Evolutionary conservation across 805 yeast genomes (phyloP), one percentile per base, ranked within the genome.

Genomic region (Nakazawaea wyomingensis): DNA sequence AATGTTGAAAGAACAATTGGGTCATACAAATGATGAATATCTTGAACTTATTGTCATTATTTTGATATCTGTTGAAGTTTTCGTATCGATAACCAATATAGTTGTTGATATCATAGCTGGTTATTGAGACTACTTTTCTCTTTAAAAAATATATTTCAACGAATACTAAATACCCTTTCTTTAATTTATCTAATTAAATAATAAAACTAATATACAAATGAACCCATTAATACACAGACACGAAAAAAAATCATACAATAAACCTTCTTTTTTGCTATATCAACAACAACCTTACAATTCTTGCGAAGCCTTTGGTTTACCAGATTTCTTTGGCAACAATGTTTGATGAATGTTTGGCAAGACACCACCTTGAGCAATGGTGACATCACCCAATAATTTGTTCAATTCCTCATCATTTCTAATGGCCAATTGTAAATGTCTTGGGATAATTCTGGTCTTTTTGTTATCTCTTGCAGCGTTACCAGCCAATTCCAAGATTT

Each of bases 291-390:
- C 58, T 69, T 72, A 74, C 62, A 74, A 72, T 66, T 74, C 79
- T 67, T 74, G 79, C 55, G 79, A 74, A 64, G 74, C 78, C 65
- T 74, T 74, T 48, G 66, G 64, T 61, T 71, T 70, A 50, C 72
- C 74, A 48, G 75, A 64, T 64, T 74, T 74, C 69, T 73, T 67
- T 64, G 80, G 82, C 59, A 90, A 81, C 69, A 90, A 82, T 76
- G 83, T 82, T 72, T 82, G 88, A 75, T 87, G 96, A 66, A 89
- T 86, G 82, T 88, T 87, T 76, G 97, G 97, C 71, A 90, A 80
- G 60, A 91, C 97, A 86, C 97, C 97, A 83, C 97, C 97, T 73
- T 89, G 95, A 56, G 97, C 96, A 61, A 90, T 91, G 53, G 96
- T 90, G 54, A 91, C 99, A 68, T 88, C 88, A 59, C 79, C 79